Evolutionary conservation across 164 flowering plant genomes (phyloP), one percentile per base, ranked within the genome.

Genomic region (Protea cynaroides): DNA sequence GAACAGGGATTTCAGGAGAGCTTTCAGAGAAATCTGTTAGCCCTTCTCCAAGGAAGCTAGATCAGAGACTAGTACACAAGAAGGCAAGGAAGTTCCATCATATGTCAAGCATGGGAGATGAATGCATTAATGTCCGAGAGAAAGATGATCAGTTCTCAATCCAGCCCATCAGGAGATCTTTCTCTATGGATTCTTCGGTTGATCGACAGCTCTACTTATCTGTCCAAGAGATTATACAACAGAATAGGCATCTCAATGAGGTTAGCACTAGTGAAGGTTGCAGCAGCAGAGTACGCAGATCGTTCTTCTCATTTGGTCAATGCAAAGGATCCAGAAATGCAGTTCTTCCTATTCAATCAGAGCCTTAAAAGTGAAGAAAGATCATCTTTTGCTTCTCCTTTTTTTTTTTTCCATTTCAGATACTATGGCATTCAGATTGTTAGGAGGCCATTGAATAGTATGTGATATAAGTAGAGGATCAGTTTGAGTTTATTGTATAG

Each of bases 171-270:
- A 75, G 98, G 65, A 79, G 97, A 68, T 93, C 98, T 0, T 76
- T 93, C 40, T 93, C 98, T 1, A 85, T 93, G 98, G 97, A 90
- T 61, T 93, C 93, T 0, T 85, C 88, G 0, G 72, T 76, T 9
- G 90, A 90, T 68, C 68, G 82, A 51, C 87, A 83, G 72, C 80
- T 90, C 51, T 86, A 71, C 64, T 57, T 84, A 44, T 75, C 85
- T 25, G 79, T 90, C 70, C 89, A 83, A 74, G 90, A 83, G 77
- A 82, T 83, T 19, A 53, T 78, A 15, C 76, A 67, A 66, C 71
- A 78, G 65, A 79, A 75, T 56, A 79, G 75, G 19, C 71, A 76
- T 6, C 72, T 61, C 34, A 72, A 51, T 72, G 82, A 72, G 52
- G 72, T 70, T 36, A 73, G 80, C 52, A 74, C 71, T 15, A 68